Base-by-base conservation (phyloP, 352 stramenopile genomes). In the Phytophthora sansomeana region DNA sequence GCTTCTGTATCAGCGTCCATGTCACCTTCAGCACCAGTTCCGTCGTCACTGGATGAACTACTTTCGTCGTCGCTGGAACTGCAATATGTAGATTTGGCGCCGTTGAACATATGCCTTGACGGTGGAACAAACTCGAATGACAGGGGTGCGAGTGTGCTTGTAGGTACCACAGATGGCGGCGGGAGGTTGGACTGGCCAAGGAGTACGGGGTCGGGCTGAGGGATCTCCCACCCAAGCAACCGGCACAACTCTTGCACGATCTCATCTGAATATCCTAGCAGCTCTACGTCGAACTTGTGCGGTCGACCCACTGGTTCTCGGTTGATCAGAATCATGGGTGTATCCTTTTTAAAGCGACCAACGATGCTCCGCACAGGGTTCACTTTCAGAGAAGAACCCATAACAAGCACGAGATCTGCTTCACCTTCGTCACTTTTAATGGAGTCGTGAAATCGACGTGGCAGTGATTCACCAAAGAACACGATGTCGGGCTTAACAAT, bases 381-480 rank as follows among this genome's bases (percentile, higher is more conserved):
- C 38, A 99, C 98, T 55, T 98, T 98, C 8, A 99, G 80, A 9
- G 94, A 99, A 10, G 98, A 99, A 43, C 98, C 98, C 85, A 99
- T 99, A n/a, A 99, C 97, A 38, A 99, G 91, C 29, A 99, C 80
- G 5, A 99, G 83, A 78, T 99, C 97, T 16, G 91, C 95, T 63
- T 89, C 85, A 44, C 80, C 75, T 72, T 92, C 87, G 58, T 92
- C 85, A 38, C 72, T 79, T 71, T 90, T 90, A 38, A 93, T 91
- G 32, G 85, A 85, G 60, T 95, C 83, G 58, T 92, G 85, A 64
- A 99, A 98, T 57, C 80, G 87, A 47, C 89, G 72, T 14, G 90
- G 83, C 33, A 99, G 70, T 0, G 88, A 94, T 81, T 99, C 96
- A 28, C 97, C 97, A 73, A 99, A 99, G 68, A 99, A 99, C 1